Conservation (phyloP, 306 rosid species). For the Cicer cuneatum region DNA sequence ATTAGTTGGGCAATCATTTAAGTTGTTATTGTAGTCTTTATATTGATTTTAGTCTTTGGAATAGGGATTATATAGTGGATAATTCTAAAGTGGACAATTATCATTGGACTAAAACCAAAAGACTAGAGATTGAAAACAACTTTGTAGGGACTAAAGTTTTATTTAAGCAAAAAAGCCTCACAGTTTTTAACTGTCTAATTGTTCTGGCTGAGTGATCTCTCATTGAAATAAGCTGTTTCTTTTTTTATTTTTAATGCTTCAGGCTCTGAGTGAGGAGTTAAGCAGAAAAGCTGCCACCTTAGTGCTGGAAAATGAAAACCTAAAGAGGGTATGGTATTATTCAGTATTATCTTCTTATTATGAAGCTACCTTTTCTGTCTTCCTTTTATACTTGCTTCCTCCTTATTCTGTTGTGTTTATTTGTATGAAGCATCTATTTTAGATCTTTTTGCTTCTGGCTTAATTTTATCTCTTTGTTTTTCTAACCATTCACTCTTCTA, state of each 20-base stretch:
- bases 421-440: constrained; percentile 30
- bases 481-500: constrained; percentile 33
- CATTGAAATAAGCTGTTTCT: constrained; percentile 25
- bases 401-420: background rate
- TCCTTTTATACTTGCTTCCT: constrained; percentile 28
- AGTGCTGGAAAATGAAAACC: constrained; percentile 71
- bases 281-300: constrained; percentile 79
- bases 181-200: background rate
- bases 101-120: too few species aligned
- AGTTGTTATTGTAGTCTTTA: background rate
- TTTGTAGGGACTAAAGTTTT: too few species aligned
- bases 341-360: constrained; percentile 29
- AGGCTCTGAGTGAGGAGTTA: constrained; percentile 93
- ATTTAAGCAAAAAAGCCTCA: too few species aligned
- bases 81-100: too few species aligned
- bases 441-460: constrained; percentile 32
- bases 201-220: constrained; percentile 39
- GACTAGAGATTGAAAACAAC: too few species aligned
- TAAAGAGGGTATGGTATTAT: constrained; percentile 68
- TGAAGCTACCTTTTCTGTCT: constrained; percentile 34
- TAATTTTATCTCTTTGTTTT: constrained; percentile 33
- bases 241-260: constrained; percentile 36
- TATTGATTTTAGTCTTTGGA: too few species aligned
- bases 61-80: too few species aligned
- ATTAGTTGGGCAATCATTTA: constrained; percentile 10